Evolutionary conservation across 2,329 filamentous ascomycete species (phyloP), one percentile per base, ranked within the genome.

Genomic region (Sporothrix phasma): DNA sequence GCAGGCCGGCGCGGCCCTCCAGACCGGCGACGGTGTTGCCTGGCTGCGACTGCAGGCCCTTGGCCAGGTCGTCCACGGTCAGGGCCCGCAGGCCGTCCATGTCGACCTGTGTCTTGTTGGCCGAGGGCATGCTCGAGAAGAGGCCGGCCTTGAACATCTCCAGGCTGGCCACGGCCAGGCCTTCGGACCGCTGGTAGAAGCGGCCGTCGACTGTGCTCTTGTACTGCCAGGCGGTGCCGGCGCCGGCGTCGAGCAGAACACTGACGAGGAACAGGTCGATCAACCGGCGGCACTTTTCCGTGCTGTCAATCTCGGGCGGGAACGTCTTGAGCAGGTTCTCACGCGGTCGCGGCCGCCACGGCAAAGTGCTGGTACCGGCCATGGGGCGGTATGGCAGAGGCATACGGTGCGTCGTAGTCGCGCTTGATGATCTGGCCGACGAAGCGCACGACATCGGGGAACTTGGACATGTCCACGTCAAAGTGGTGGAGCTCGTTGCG

Each of bases 81-180:
- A 97, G 76, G 64, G 80, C 85, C 70, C 84, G 85, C 69, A 99
- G 79, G 0, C 88, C 94, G 5, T 85, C 84, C 68, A 88, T 91
- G 76, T 99, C 93, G 31, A 97, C 94, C 74, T 96, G 92, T 72
- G 86, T 90, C 60, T 91, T 92, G 76, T 96, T 91, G 19, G 53
- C 37, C 65, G 78, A 81, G 2, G 84, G 80, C 72, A 93, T 85
- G 74, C 92, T 89, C 68, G 92, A 96, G 77, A 97, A 97, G 39
- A 90, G 73, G 39, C 94, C 94, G 15, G 84, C 81, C 77, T 96
- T 96, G 82, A 96, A 97, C 92, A 97, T 96, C 70, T 97, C 92
- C 71, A 87, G 72, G 68, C 82, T 86, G 6, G 85, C 85, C 68
- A 88, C 86, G 8, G 92, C 92, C 63, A 97, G 81, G 8, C 92